Evolutionary conservation across 495 filamentous ascomycete genomes (phyloP), one percentile per base, ranked within the genome.

Genomic region (Aspergillus hancockii): DNA sequence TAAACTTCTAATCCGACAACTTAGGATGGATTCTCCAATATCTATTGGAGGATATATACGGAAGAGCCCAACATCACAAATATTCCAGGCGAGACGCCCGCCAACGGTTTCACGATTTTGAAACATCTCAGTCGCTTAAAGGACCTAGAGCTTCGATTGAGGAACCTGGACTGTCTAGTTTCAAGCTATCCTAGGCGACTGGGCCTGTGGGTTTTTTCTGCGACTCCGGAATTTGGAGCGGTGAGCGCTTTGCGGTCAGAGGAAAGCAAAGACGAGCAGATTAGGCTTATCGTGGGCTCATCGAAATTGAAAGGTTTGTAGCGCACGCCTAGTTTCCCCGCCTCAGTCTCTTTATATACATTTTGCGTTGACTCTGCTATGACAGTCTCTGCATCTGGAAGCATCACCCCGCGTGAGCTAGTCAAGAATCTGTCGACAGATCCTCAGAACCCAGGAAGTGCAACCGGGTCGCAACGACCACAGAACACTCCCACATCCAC

Each of bases 21-120:
- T 16, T 40, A 81, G 78, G 75, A 79, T 71, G 76, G 78, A 28
- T 80, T 79, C 71, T 78, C 75, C 64, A 73, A 70, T 28, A 79
- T 80, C 9, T 75, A 79, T 50, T 80, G 75, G 75, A 75, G 77
- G 59, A 79, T 79, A 60, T 80, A 80, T 62, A 78, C 75, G 19
- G 77, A 79, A 58, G 77, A 79, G 52, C 60, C 66, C 40, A 66
- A 64, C 59, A 72, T 69, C 54, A 46, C 66, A 16, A 76, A 67
- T 60, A 61, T 65, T 38, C 58, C 73, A n/a, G 66, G 66, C 25
- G 77, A 80, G 19, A 63, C 67, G 18, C 70, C 71, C 10, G 63
- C 74, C 34, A 80, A 75, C 64, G 72, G 73, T 40, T 76, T 71
- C 52, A 74, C 71, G 3, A 76, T 79, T 53, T 65, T 80, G 21